phyloP scores from a whole-genome alignment of 192 early-diverging fungal species.

The Rhizoclosmatium sp. region DNA sequence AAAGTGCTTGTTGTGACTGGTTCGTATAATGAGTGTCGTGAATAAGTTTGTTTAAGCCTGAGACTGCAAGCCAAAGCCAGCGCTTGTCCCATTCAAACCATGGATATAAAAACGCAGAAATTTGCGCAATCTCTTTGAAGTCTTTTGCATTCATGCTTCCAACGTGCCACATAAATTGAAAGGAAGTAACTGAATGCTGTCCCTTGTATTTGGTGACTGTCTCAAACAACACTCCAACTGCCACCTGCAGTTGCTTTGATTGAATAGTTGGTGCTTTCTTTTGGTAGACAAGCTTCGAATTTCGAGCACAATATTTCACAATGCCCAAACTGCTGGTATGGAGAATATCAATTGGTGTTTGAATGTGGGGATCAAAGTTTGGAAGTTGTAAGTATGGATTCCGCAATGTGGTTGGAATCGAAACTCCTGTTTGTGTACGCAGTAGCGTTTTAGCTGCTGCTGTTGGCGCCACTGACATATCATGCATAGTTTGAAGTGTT shows the following conservation, averaged over 20 bases:
- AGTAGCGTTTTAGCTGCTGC: background rate
- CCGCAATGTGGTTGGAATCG: background rate
- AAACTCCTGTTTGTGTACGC: background rate
- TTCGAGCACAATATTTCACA: background rate
- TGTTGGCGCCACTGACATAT: background rate
- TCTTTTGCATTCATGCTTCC: conserved; percentile 9
- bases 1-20: background rate
- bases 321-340: background rate
- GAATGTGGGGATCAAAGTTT: background rate
- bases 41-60: background rate
- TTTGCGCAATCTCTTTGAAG: conserved; percentile 8
- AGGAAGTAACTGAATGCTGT: background rate
- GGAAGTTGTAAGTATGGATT: conserved; percentile 3
- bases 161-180: background rate
- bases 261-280: background rate
- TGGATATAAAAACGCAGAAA: background rate
- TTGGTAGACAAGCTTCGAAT: background rate
- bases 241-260: background rate
- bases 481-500: background rate
- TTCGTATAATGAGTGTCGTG: background rate
- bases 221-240: background rate
- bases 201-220: background rate
- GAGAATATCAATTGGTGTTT: conserved; percentile 9
- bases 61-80: conserved; percentile 9
- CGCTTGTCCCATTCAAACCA: background rate